These are phyloP conservation scores for Nothopassalora personata DNA, from an alignment of 2,329 filamentous ascomycete species.

Conservation along the genomic window DNA sequence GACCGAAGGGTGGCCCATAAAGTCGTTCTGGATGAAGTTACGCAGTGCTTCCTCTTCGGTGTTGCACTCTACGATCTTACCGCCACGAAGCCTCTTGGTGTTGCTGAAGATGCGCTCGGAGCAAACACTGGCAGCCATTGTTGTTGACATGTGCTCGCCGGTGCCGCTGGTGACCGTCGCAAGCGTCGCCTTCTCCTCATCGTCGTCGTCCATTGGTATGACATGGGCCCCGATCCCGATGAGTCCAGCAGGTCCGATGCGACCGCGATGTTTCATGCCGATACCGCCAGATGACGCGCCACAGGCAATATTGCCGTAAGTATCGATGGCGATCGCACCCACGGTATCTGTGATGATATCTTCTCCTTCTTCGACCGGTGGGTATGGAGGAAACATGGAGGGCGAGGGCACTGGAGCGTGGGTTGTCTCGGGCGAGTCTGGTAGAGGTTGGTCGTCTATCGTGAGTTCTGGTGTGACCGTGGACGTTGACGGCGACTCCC, in stretches of 20 bases:
- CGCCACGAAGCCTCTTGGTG: slow-evolving; percentile 55
- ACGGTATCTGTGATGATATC: slow-evolving; percentile 87
- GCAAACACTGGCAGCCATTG: slow-evolving; percentile 81
- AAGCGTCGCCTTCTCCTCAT: slow-evolving; percentile 64
- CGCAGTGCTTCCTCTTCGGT: slow-evolving; percentile 64
- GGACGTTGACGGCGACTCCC: background rate
- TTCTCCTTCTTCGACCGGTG: slow-evolving; percentile 20
- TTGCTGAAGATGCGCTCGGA: slow-evolving; percentile 73
- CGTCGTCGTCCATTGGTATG: slow-evolving; percentile 67
- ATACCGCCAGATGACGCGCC: slow-evolving; percentile 96
- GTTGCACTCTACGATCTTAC: slow-evolving; percentile 45
- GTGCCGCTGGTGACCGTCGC: slow-evolving; percentile 89
- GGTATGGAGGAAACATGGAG: background rate
- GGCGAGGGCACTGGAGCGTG: background rate
- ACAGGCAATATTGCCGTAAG: slow-evolving; percentile 79
- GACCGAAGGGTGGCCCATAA: slow-evolving; percentile 87
- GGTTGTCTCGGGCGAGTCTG: background rate
- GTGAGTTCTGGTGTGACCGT: background rate
- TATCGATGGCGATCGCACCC: slow-evolving; percentile 88
- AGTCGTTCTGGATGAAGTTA: slow-evolving; percentile 78
- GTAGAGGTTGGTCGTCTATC: background rate
- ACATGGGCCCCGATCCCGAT: slow-evolving; percentile 88
- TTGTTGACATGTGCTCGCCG: slow-evolving; percentile 96
- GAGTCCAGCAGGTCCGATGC: slow-evolving; percentile 85
- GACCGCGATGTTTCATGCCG: slow-evolving; percentile 93